Evolutionary conservation across 345 rosid genomes (phyloP), one percentile per base, ranked within the genome.

Genomic region (Excoecaria agallocha): DNA sequence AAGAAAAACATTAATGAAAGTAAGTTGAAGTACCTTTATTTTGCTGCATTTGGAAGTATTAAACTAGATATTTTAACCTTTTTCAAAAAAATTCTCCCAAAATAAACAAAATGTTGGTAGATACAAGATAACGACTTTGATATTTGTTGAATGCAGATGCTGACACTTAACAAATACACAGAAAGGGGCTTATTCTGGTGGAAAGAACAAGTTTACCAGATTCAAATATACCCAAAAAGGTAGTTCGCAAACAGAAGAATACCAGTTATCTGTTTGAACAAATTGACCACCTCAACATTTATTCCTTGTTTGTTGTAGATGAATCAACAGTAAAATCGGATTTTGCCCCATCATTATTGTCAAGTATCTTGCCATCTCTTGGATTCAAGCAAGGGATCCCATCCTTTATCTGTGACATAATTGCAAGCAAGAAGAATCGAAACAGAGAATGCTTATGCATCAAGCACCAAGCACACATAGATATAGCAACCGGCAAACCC

Each of bases 301-400:
- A 68, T 25, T 49, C 50, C 56, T 76, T 68, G 50, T 49, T 74
- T 24, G 16, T 73, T 10, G 38, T 15, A 68, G 75, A 75, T 57
- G 76, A 80, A 77, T 54, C 73, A 66, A 63, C 58, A 22, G 51
- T 67, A 64, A 43, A 70, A 51, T 75, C 77, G 30, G 73, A 41
- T 66, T 73, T 25, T 39, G 41, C 0, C 45, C 71, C 75, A 38
- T 55, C 74, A 72, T 74, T 84, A 16, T 46, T 69, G 48, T 83
- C 90, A 25, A 90, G 87, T 49, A 93, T 84, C 86, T 86, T 90
- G 64, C 96, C 96, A 75, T 94, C 96, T 70, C 69, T 83, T 37
- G 96, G 97, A 69, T 83, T 87, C 84, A 91, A 85, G 82, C 89
- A 82, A 71, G 98, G 98, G 52, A 94, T 82, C 74, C 96, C 94